Evolutionary conservation across 1,284 basidiomycete genomes (phyloP).

Genomic region (Pisolithus thermaeus): DNA sequence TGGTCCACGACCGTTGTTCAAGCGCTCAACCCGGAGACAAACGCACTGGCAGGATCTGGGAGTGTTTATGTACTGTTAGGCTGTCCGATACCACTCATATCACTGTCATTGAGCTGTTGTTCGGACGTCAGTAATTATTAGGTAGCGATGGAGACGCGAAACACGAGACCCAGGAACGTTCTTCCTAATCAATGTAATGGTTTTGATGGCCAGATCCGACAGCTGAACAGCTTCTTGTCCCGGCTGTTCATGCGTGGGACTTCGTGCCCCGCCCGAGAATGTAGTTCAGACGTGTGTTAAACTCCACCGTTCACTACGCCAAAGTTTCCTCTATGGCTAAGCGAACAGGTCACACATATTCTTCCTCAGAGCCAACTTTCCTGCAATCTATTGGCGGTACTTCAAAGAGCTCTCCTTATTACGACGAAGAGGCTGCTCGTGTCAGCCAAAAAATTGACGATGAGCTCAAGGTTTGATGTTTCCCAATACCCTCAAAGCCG

Average conservation of each 20-base stretch:
- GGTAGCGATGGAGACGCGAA: neutral
- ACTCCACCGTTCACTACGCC: slow-evolving; percentile 14
- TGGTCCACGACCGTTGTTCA: too few species aligned
- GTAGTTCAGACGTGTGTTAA: slow-evolving; percentile 23
- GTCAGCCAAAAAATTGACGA: slow-evolving; percentile 67
- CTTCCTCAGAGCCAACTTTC: slow-evolving; percentile 25
- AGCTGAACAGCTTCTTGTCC: slow-evolving; percentile 31
- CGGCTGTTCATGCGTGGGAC: slow-evolving; percentile 32
- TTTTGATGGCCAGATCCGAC: slow-evolving; percentile 22
- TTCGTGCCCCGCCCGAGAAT: slow-evolving; percentile 17
- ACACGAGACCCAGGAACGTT: neutral
- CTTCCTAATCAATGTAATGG: slow-evolving; percentile 19
- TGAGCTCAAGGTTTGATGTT: slow-evolving; percentile 50
- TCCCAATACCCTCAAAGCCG: neutral
- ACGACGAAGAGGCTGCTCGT: slow-evolving; percentile 45
- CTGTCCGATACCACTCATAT: too few species aligned
- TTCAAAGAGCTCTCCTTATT: slow-evolving; percentile 28
- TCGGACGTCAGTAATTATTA: neutral
- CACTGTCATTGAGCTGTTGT: too few species aligned
- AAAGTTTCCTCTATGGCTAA: slow-evolving; percentile 21
- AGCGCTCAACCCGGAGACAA: too few species aligned
- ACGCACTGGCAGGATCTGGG: too few species aligned
- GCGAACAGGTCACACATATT: slow-evolving; percentile 25
- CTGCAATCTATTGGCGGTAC: slow-evolving; percentile 28
- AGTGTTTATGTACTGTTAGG: too few species aligned